Evolutionary conservation across 2,329 filamentous ascomycete genomes (phyloP).

Genomic region (Colletotrichum sp.): DNA sequence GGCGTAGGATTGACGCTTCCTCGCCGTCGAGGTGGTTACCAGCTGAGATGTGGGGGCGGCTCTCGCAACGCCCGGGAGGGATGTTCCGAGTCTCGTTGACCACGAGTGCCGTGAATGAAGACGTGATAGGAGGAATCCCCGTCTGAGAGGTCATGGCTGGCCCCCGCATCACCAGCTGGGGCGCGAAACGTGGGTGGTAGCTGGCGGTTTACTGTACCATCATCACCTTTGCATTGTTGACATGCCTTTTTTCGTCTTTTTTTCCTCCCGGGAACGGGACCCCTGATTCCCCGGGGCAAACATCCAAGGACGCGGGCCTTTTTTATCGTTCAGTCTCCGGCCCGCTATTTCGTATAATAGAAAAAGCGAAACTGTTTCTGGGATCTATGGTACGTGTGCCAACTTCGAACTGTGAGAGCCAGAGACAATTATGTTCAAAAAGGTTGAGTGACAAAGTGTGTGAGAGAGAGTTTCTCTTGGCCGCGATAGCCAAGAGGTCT

Average conservation of each 20-base stretch:
- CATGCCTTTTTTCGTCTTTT: not conserved
- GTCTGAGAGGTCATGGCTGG: not conserved
- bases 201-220: slow-evolving; percentile 14
- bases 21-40: not conserved
- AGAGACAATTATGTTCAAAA: not conserved
- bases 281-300: not conserved
- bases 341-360: slow-evolving; percentile 10
- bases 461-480: not conserved
- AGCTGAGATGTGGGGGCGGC: not conserved
- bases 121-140: not conserved
- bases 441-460: not conserved
- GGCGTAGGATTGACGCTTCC: not conserved
- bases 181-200: not conserved
- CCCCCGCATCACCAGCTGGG: not conserved
- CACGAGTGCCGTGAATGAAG: not conserved
- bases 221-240: slow-evolving; percentile 13
- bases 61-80: not conserved
- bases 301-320: not conserved
- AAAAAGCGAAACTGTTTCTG: slow-evolving; percentile 20
- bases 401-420: not conserved
- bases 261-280: slow-evolving; percentile 5
- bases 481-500: not conserved
- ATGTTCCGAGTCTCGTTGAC: not conserved
- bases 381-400: not conserved
- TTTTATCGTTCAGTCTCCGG: not conserved